Conservation (phyloP, 2,329 filamentous ascomycete species). For the Atkinsonella hypoxylon region DNA sequence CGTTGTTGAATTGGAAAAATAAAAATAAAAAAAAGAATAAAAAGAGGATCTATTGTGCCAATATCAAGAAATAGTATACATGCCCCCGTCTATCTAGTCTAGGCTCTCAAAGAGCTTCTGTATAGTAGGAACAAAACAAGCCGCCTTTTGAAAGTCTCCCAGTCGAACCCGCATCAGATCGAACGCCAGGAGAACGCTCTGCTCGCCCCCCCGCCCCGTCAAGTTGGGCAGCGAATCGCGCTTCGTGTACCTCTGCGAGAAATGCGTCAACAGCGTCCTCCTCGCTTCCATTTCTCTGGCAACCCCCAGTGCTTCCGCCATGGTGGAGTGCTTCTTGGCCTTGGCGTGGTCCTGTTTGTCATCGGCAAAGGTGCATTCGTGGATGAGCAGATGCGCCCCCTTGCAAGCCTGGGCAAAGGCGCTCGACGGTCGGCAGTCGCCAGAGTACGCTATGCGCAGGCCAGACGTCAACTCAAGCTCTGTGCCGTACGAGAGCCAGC, state of each 20-base stretch:
- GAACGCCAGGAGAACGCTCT: conserved; percentile 55
- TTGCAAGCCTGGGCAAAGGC: conserved; percentile 59
- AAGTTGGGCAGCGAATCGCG: conserved; percentile 18
- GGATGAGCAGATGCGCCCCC: conserved; percentile 72
- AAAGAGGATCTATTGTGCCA: too few relatives aligned
- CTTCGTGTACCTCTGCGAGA: conserved; percentile 87
- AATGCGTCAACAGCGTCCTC: conserved; percentile 80
- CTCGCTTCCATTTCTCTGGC: conserved; percentile 69
- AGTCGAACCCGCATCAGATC: conserved; percentile 67
- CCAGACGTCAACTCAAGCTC: conserved; percentile 66
- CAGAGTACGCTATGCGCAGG: conserved; percentile 85
- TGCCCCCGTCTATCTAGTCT: background rate
- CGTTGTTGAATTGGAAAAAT: background rate
- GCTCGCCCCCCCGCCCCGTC: conserved; percentile 23
- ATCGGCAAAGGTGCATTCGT: conserved; percentile 94
- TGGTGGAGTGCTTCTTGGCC: conserved; percentile 85
- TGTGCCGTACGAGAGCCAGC: conserved; percentile 63
- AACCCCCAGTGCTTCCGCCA: conserved; percentile 70
- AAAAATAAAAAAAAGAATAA: background rate
- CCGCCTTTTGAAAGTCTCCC: conserved; percentile 56
- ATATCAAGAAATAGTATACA: background rate
- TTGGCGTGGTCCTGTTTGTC: conserved; percentile 65
- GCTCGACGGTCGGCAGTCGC: conserved; percentile 74
- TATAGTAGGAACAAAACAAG: conserved; percentile 49
- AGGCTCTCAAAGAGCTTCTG: conserved; percentile 35